Evolutionary conservation across 2,329 filamentous ascomycete species (phyloP).

Genomic region (Trichoderma sp.): DNA sequence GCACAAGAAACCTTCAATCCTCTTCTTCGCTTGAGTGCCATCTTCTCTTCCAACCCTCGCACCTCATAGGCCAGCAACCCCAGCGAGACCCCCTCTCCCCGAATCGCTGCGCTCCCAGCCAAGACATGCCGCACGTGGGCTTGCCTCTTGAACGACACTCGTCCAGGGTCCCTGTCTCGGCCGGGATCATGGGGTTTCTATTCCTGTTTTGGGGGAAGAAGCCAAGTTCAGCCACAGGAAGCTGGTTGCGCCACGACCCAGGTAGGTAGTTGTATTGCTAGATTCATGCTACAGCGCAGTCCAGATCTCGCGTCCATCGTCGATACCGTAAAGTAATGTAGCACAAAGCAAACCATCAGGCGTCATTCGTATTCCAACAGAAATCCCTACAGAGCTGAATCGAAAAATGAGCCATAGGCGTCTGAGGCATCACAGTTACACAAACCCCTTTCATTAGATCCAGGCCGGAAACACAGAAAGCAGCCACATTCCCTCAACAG

Average conservation of each 20-base stretch:
- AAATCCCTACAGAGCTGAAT: no score
- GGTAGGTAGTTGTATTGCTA: no score
- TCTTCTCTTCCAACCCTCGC: neutral
- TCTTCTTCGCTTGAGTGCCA: neutral
- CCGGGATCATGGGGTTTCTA: neutral
- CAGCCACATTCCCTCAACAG: no score
- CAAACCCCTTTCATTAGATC: no score
- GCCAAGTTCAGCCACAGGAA: neutral
- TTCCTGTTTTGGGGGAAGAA: neutral
- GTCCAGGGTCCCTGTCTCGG: neutral
- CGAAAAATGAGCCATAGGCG: no score
- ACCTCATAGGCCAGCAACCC: constrained; percentile 11
- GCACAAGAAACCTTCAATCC: neutral
- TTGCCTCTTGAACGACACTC: neutral
- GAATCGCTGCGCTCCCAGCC: constrained; percentile 28
- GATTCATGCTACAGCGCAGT: no score
- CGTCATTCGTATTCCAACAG: no score
- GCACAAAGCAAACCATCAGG: neutral
- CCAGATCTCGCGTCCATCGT: no score
- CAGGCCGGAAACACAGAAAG: no score
- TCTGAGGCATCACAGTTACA: no score
- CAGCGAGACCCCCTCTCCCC: neutral
- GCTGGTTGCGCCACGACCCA: neutral
- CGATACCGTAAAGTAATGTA: neutral
- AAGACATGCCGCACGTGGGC: constrained; percentile 33